phyloP scores from a whole-genome alignment of 2,329 filamentous ascomycete species.

The Rutstroemia sp. region DNA sequence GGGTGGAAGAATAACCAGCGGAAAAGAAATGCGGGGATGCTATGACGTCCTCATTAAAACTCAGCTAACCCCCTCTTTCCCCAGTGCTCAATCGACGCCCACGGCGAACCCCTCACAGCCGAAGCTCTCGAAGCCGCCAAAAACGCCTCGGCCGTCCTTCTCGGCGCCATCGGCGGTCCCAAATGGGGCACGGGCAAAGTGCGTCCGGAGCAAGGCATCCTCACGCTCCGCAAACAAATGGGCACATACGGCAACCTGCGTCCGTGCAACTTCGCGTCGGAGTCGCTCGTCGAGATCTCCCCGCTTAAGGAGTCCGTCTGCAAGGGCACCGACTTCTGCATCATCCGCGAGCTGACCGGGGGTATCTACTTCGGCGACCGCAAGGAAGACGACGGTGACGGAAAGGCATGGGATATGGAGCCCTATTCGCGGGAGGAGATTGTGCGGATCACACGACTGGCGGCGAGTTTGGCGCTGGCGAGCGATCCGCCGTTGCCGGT shows the following conservation, averaged over 20 bases:
- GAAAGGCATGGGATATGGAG: slow-evolving; percentile 74
- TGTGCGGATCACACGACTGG: slow-evolving; percentile 78
- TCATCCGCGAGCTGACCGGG: slow-evolving; percentile 85
- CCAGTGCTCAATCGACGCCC: slow-evolving; percentile 81
- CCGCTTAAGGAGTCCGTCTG: slow-evolving; percentile 83
- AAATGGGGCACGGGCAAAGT: slow-evolving; percentile 88
- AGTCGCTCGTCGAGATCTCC: slow-evolving; percentile 73
- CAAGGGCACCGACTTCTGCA: slow-evolving; percentile 82
- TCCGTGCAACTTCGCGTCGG: slow-evolving; percentile 91
- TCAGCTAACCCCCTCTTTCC: neutral
- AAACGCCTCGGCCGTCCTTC: slow-evolving; percentile 78
- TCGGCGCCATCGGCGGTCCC: slow-evolving; percentile 92
- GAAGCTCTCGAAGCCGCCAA: slow-evolving; percentile 78
- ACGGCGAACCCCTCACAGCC: slow-evolving; percentile 72
- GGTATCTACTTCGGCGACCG: slow-evolving; percentile 95
- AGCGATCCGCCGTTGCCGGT: slow-evolving; percentile 71
- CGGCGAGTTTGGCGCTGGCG: slow-evolving; percentile 71
- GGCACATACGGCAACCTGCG: slow-evolving; percentile 90
- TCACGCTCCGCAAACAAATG: slow-evolving; percentile 88
- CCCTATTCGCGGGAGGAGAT: slow-evolving; percentile 80
- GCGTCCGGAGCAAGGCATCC: slow-evolving; percentile 86
- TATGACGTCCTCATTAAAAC: neutral
- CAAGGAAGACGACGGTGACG: slow-evolving; percentile 69
- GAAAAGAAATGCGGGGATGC: too few relatives aligned
- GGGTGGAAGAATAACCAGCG: too few relatives aligned